phyloP scores from a whole-genome alignment of 768 basidiomycete genomes.

The Aureoboletus auriporus region DNA sequence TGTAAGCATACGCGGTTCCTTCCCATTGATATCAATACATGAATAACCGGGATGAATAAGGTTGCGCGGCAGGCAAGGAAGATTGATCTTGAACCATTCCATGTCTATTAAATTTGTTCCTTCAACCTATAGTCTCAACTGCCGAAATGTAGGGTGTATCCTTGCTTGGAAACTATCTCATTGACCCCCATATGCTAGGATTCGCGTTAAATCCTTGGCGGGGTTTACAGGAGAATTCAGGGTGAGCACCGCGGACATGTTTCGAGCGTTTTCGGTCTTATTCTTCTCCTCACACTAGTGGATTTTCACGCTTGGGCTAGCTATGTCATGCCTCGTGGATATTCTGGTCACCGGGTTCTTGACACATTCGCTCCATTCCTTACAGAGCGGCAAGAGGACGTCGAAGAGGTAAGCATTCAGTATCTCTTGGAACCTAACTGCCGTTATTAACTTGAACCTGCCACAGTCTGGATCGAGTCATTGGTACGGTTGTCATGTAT shows the following conservation, averaged over 20 bases:
- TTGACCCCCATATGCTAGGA: constrained; percentile 13
- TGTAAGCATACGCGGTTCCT: constrained; percentile 16
- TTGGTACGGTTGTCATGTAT: constrained; percentile 46
- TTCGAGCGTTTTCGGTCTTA: not conserved
- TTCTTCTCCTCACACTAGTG: constrained; percentile 29
- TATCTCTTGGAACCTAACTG: not conserved
- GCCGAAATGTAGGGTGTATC: constrained; percentile 24
- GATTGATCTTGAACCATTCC: not conserved
- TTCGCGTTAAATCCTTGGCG: constrained; percentile 18
- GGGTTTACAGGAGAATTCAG: constrained; percentile 23
- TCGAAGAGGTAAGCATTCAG: constrained; percentile 30
- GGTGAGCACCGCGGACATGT: constrained; percentile 1
- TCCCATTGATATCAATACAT: not conserved
- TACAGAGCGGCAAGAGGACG: constrained; percentile 39
- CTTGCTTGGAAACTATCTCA: not conserved
- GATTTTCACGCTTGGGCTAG: constrained; percentile 49
- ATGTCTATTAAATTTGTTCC: constrained; percentile 15
- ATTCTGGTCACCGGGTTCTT: constrained; percentile 45
- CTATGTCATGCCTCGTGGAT: constrained; percentile 47
- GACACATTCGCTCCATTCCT: constrained; percentile 38
- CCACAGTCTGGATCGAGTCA: constrained; percentile 43
- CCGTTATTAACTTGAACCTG: not conserved
- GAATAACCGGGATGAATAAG: constrained; percentile 19
- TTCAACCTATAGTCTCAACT: constrained; percentile 21
- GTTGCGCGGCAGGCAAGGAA: constrained; percentile 29